phyloP scores from a whole-genome alignment of 1,284 basidiomycete genomes.

The Pseudozyma thailandica region DNA sequence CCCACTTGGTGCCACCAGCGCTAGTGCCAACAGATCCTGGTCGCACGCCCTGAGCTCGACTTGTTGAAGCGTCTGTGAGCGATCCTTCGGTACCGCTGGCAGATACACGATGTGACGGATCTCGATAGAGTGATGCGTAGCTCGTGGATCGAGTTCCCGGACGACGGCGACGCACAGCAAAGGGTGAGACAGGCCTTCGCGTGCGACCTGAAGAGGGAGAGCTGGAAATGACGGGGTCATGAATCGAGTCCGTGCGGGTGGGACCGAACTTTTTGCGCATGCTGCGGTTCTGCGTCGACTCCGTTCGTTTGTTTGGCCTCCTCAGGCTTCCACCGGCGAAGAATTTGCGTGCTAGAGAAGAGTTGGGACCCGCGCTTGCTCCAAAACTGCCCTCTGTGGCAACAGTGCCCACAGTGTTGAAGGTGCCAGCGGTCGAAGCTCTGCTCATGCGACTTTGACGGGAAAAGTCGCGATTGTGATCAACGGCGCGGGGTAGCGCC shows the following conservation, averaged over 20 bases:
- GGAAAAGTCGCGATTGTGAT: constrained; percentile 44
- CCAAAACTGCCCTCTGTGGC: constrained; percentile 58
- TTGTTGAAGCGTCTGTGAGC: constrained; percentile 7
- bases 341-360: constrained; percentile 28
- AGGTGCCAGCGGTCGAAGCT: constrained; percentile 49
- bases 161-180: constrained; percentile 25
- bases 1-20: constrained; percentile 63
- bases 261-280: constrained; percentile 6
- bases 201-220: constrained; percentile 19
- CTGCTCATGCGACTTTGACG: constrained; percentile 54
- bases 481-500: constrained; percentile 19
- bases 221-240: constrained; percentile 1
- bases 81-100: constrained; percentile 24
- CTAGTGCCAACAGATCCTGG: constrained; percentile 60
- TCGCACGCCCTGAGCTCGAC: constrained; percentile 20
- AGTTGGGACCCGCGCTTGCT: constrained; percentile 31
- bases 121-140: constrained; percentile 24
- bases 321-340: constrained; percentile 32
- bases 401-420: constrained; percentile 53
- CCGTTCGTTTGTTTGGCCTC: constrained; percentile 9
- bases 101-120: constrained; percentile 10
- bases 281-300: constrained; percentile 15
- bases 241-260: constrained; percentile 6
- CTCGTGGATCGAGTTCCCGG: constrained; percentile 19
- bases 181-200: constrained; percentile 27